Conservation (phyloP, 345 rosid species). For the Rubroshorea leprosula region DNA sequence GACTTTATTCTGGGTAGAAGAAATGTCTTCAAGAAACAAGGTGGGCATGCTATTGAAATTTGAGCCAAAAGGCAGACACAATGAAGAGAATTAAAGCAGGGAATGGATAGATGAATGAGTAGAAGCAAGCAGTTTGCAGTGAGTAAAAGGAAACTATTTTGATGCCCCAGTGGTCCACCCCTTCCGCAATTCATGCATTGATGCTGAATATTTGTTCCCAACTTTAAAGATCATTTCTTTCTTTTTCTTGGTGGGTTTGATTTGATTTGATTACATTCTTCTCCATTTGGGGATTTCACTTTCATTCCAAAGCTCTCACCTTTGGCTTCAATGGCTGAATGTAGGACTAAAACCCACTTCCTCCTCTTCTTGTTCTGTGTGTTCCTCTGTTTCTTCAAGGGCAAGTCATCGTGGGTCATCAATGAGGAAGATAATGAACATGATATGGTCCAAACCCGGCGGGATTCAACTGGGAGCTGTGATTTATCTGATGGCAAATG, state of each 20-base stretch:
- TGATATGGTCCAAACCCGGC: constrained; percentile 35
- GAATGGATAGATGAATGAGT: neutral
- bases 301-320: neutral
- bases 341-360: neutral
- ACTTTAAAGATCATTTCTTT: constrained; percentile 8
- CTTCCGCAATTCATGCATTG: constrained; percentile 16
- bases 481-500: constrained; percentile 73
- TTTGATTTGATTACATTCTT: too few relatives aligned
- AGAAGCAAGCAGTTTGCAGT: neutral
- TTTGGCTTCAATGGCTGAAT: neutral
- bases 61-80: too few relatives aligned
- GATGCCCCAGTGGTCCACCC: constrained; percentile 5
- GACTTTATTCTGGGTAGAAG: neutral
- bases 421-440: constrained; percentile 33
- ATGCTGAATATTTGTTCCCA: neutral
- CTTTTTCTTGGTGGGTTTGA: neutral
- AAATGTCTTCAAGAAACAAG: too few relatives aligned
- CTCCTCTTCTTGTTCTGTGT: neutral
- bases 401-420: constrained; percentile 33
- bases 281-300: neutral
- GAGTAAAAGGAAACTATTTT: neutral
- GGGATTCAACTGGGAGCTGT: constrained; percentile 33
- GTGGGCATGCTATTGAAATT: too few relatives aligned
- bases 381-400: constrained; percentile 15
- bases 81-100: neutral